A percentile compares a stretch with the other conserved stretches of the same genome.
Evolutionary conservation across 306 rosid genomes (phyloP).

Genomic region (Dryas alaskensis): DNA sequence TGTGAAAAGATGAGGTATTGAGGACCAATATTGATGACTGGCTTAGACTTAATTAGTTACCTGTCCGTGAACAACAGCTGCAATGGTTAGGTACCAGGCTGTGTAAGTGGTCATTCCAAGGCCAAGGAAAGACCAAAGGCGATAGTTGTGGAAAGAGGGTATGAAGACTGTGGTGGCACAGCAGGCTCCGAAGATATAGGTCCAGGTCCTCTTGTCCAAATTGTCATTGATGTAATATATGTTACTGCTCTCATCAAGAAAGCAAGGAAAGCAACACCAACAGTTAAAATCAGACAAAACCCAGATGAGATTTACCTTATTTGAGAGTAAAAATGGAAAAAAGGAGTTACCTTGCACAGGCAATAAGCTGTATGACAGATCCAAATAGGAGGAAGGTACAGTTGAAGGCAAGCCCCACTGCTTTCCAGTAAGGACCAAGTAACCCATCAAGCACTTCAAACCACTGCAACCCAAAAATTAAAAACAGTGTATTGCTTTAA

Average conservation of each 20-base stretch:
- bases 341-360: slow-evolving; percentile 79
- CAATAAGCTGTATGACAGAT: slow-evolving; percentile 98
- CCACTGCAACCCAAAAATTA: slow-evolving; percentile 60
- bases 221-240: slow-evolving; percentile 87
- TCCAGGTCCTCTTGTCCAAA: slow-evolving; percentile 95
- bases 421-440: slow-evolving; percentile 91
- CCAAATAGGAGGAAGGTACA: slow-evolving; percentile 97
- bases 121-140: slow-evolving; percentile 96
- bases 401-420: slow-evolving; percentile 87
- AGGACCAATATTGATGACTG: too few relatives aligned
- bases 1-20: background rate
- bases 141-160: slow-evolving; percentile 94
- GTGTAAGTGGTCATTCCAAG: slow-evolving; percentile 99
- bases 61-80: slow-evolving; percentile 80
- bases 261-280: background rate
- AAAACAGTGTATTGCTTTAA: slow-evolving; percentile 13
- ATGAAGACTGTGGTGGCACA: slow-evolving; percentile 97
- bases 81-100: slow-evolving; percentile 83
- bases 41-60: slow-evolving; percentile 25
- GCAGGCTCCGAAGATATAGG: slow-evolving; percentile 95
- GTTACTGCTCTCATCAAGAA: slow-evolving; percentile 52
- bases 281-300: slow-evolving; percentile 7
- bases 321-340: background rate
- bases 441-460: slow-evolving; percentile 97
- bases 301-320: slow-evolving; percentile 4